Evolutionary conservation across 2,329 filamentous ascomycete species (phyloP).

Genomic region (Claviceps pazoutovae): DNA sequence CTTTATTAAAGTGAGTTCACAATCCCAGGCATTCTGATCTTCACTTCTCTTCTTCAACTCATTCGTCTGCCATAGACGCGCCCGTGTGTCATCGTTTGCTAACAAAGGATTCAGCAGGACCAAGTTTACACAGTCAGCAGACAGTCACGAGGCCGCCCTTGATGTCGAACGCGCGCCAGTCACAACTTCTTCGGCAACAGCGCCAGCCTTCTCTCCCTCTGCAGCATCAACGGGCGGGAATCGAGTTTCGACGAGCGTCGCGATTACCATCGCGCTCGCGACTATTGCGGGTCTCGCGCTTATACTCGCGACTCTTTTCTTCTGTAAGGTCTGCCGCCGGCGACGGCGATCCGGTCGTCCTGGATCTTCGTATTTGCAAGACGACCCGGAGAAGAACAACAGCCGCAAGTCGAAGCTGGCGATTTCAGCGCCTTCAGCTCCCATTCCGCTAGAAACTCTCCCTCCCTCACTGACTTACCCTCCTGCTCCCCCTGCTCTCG

Average conservation of each 20-base stretch:
- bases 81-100: too few species aligned
- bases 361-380: not conserved
- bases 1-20: too few species aligned
- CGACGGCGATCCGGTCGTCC: not conserved
- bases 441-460: not conserved
- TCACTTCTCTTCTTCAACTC: too few species aligned
- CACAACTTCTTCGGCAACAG: not conserved
- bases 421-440: not conserved
- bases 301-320: not conserved
- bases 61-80: too few species aligned
- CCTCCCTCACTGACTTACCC: not conserved
- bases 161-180: not conserved
- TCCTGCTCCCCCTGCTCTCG: not conserved
- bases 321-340: not conserved
- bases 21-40: too few species aligned
- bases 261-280: slow-evolving; percentile 1
- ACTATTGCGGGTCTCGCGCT: not conserved
- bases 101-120: too few species aligned
- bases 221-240: not conserved
- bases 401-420: not conserved
- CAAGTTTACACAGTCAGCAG: not conserved
- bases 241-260: not conserved
- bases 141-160: not conserved
- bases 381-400: not conserved
- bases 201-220: not conserved